Evolutionary conservation across 1,284 basidiomycete genomes (phyloP).

Genomic region (Coniophora puteana): DNA sequence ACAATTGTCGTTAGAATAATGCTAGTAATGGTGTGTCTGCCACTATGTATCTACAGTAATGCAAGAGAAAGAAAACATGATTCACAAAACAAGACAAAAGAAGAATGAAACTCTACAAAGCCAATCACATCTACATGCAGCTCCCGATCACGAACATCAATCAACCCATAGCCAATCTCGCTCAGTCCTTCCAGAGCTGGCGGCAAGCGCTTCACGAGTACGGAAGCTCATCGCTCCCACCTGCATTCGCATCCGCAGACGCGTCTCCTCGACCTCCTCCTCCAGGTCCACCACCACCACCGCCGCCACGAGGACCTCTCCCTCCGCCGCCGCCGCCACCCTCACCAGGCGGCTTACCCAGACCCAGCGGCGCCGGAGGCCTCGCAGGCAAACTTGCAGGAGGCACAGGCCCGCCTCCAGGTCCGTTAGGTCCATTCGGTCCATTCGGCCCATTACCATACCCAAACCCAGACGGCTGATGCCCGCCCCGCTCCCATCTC

Average conservation of each 20-base stretch:
- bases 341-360: background rate
- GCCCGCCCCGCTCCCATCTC: background rate
- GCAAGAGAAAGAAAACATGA: too few species aligned
- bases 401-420: background rate
- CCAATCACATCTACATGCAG: too few species aligned
- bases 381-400: slow-evolving; percentile 3
- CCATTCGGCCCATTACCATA: background rate
- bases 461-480: background rate
- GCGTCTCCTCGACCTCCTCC: slow-evolving; percentile 1
- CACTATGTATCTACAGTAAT: background rate
- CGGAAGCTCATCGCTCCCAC: too few species aligned
- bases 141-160: too few species aligned
- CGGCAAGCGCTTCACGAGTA: too few species aligned
- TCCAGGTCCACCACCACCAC: background rate
- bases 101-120: too few species aligned
- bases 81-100: too few species aligned
- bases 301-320: background rate
- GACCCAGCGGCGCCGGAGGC: slow-evolving; percentile 3
- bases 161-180: too few species aligned
- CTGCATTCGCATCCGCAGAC: too few species aligned
- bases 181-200: too few species aligned
- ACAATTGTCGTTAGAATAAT: background rate
- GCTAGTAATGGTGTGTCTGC: background rate
- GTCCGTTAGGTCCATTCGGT: background rate
- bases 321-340: slow-evolving; percentile 1